Evolutionary conservation across 768 basidiomycete genomes (phyloP).

Genomic region (Lentinula boryana): DNA sequence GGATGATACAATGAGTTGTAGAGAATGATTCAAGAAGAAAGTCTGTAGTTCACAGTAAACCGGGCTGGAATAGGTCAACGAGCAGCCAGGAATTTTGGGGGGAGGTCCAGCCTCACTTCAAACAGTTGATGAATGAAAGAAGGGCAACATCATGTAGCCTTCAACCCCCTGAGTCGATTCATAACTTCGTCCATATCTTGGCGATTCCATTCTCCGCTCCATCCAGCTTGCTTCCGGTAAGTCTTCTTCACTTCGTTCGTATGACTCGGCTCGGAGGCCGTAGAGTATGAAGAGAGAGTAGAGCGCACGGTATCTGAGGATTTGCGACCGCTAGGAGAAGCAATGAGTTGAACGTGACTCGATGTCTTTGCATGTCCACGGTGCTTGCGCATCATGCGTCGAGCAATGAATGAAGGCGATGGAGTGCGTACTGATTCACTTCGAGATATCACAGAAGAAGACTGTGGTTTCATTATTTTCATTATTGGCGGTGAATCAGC

Average conservation of each 20-base stretch:
- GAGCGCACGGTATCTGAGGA: neutral
- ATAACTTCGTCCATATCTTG: slow-evolving; percentile 11
- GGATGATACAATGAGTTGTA: neutral
- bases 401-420: neutral
- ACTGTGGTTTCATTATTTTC: neutral
- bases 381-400: neutral
- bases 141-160: slow-evolving; percentile 15
- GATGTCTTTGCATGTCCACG: neutral
- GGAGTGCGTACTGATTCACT: neutral
- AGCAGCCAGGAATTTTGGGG: neutral
- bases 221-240: slow-evolving; percentile 4
- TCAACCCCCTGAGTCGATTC: slow-evolving; percentile 16
- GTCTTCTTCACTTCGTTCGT: neutral
- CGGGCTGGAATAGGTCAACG: neutral
- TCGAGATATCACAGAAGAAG: neutral
- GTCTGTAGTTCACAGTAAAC: neutral
- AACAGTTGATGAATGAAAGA: neutral
- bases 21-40: neutral
- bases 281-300: neutral
- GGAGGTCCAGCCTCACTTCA: neutral
- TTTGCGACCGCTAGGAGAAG: neutral
- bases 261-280: neutral
- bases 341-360: neutral
- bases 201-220: slow-evolving; percentile 5
- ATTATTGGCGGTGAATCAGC: neutral